Percentiles rank a stretch among this genome's conserved stretches.
Conservation (phyloP, 179 eudicot species). For the Beta lomatogona region DNA sequence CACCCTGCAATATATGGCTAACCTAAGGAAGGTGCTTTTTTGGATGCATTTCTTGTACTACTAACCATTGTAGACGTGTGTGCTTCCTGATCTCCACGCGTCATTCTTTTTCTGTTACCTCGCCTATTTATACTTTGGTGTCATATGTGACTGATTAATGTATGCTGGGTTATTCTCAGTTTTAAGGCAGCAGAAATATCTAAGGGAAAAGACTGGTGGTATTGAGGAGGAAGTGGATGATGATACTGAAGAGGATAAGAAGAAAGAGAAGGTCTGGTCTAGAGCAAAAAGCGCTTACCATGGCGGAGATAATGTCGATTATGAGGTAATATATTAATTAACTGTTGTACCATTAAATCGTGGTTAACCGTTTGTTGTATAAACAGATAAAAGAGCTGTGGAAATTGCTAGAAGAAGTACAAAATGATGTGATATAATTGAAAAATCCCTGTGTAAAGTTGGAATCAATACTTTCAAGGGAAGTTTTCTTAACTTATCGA, state of each 20-base stretch:
- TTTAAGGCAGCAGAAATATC: constrained; percentile 50
- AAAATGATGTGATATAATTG: background rate
- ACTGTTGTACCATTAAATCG: background rate
- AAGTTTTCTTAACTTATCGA: background rate
- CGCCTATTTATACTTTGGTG: background rate
- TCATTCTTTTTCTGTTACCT: constrained; percentile 15
- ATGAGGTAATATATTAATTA: constrained; percentile 41
- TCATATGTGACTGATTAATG: constrained; percentile 11
- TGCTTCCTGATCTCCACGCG: background rate
- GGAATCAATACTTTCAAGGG: background rate
- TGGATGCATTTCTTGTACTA: background rate
- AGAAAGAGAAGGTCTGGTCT: constrained; percentile 52
- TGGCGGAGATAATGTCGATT: constrained; percentile 49
- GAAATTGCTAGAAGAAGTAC: background rate
- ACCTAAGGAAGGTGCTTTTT: background rate
- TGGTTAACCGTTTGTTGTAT: background rate
- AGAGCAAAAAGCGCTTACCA: constrained; percentile 41
- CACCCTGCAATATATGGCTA: background rate
- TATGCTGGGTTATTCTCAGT: constrained; percentile 43
- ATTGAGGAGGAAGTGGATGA: constrained; percentile 70
- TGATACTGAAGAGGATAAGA: constrained; percentile 67
- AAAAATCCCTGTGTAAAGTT: background rate
- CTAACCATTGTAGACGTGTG: background rate
- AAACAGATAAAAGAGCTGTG: background rate
- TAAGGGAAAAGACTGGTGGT: constrained; percentile 60